Evolutionary conservation across 305 asterid genomes (phyloP).

Genomic region (Fraxinus greggii): DNA sequence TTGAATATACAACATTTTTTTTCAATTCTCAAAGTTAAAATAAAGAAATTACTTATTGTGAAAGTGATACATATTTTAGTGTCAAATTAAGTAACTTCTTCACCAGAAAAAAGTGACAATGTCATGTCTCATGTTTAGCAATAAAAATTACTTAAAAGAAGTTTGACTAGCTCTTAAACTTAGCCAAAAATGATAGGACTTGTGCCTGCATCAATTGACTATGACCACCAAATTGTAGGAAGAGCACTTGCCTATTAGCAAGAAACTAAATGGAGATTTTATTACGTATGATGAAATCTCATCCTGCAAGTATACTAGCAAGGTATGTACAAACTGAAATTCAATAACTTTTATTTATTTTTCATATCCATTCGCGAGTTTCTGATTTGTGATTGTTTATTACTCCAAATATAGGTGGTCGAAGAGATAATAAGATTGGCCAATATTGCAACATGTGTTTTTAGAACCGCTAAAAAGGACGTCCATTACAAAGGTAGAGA

Average conservation of each 20-base stretch:
- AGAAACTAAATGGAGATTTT: constrained; percentile 36
- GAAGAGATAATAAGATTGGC: constrained; percentile 51
- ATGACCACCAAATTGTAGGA: constrained; percentile 25
- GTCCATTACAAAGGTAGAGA: constrained; percentile 44
- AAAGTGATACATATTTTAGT: background rate
- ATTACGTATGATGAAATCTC: constrained; percentile 45
- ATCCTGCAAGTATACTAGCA: constrained; percentile 41
- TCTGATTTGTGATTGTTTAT: background rate
- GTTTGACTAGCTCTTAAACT: background rate
- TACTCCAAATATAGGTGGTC: constrained; percentile 39
- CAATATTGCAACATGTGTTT: constrained; percentile 33
- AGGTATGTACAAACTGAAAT: constrained; percentile 26
- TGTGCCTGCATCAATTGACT: background rate
- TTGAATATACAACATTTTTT: too few species aligned
- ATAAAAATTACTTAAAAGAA: background rate
- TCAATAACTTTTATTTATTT: background rate
- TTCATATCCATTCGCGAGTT: background rate
- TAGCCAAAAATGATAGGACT: background rate
- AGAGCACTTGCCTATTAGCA: constrained; percentile 38
- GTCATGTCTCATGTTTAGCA: background rate
- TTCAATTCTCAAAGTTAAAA: too few species aligned
- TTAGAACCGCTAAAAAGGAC: constrained; percentile 45
- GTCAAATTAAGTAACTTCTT: background rate
- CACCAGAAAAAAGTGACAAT: background rate
- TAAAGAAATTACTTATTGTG: background rate